A percentile compares a stretch with the other conserved stretches of the same genome.
These are phyloP conservation scores for Exophiala bonariae DNA, from an alignment of 2,329 filamentous ascomycete species.

Conservation along the genomic window DNA sequence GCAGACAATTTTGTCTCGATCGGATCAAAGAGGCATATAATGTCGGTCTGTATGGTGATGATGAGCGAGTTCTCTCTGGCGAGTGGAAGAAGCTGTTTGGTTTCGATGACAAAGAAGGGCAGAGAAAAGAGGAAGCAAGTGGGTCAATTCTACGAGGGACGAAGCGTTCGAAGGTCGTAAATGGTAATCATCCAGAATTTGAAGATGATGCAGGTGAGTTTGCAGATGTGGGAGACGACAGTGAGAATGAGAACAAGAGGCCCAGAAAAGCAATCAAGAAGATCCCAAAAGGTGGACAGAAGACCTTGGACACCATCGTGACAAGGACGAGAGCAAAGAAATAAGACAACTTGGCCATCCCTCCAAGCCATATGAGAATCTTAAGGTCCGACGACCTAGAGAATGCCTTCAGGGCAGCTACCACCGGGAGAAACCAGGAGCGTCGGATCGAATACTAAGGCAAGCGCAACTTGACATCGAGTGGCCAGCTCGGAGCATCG, in stretches of 20 bases:
- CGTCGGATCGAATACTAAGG: too few relatives aligned
- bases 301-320: slow-evolving; percentile 4
- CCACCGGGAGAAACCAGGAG: too few relatives aligned
- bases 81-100: slow-evolving; percentile 54
- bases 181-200: background rate
- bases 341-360: too few relatives aligned
- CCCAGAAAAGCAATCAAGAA: slow-evolving; percentile 10
- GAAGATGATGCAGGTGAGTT: slow-evolving; percentile 14
- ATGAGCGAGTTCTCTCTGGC: slow-evolving; percentile 62
- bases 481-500: too few relatives aligned
- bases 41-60: slow-evolving; percentile 64
- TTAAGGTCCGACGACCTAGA: background rate
- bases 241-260: background rate
- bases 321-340: background rate
- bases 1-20: slow-evolving; percentile 62
- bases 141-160: slow-evolving; percentile 8
- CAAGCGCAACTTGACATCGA: too few relatives aligned
- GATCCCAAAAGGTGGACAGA: slow-evolving; percentile 4
- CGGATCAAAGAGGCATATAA: slow-evolving; percentile 71
- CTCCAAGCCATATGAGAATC: background rate
- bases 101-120: slow-evolving; percentile 42
- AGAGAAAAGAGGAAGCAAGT: slow-evolving; percentile 19
- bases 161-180: slow-evolving; percentile 14
- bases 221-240: slow-evolving; percentile 9
- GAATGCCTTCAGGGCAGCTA: too few relatives aligned